Evolutionary conservation across 2,329 filamentous ascomycete genomes (phyloP), one percentile per base, ranked within the genome.

Genomic region (Fusarium coffeatum): DNA sequence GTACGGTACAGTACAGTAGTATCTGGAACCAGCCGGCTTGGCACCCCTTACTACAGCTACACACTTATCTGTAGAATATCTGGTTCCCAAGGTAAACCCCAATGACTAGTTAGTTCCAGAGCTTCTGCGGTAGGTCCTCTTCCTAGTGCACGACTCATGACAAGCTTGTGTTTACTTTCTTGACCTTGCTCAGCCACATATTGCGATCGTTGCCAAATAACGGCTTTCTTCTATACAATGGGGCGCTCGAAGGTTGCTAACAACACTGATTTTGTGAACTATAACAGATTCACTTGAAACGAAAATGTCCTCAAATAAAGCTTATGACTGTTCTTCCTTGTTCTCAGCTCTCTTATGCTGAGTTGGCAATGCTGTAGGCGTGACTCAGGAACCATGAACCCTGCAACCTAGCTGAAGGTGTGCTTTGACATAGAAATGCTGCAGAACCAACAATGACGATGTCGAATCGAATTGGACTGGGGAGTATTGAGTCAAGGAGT

Each of bases 381-480:
- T 67, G 64, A 67, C 46, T 66, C 64, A 55, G 12, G n/a, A 62
- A 15, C 64, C 40, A 59, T 66, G 55, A 49, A 66, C 63, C 55
- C 47, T 54, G 55, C 28, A 43, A 40, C 28, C n/a, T 18, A 30
- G 43, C 23, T n/a, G 28, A 64, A 27, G n/a, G 27, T 57, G 48
- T 64, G 60, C 59, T 57, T 64, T 64, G 60, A 64, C 60, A 34
- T 20, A 48, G n/a, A 47, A 41, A 43, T 11, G n/a, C 23, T 32
- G 34, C 37, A 47, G 22, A 34, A 30, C 42, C 59, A 22, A 18
- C 8, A 22, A 34, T 30, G 13, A 11, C 16, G 40, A 20, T 37
- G 8, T n/a, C 20, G 43, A 27, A 34, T 18, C 18, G 22, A 22
- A 13, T 18, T 34, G 20, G 16, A 11, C 30, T 18, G 28, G 7